Evolutionary conservation across 2,329 filamentous ascomycete genomes (phyloP).

Genomic region (Sporothrix sp.): DNA sequence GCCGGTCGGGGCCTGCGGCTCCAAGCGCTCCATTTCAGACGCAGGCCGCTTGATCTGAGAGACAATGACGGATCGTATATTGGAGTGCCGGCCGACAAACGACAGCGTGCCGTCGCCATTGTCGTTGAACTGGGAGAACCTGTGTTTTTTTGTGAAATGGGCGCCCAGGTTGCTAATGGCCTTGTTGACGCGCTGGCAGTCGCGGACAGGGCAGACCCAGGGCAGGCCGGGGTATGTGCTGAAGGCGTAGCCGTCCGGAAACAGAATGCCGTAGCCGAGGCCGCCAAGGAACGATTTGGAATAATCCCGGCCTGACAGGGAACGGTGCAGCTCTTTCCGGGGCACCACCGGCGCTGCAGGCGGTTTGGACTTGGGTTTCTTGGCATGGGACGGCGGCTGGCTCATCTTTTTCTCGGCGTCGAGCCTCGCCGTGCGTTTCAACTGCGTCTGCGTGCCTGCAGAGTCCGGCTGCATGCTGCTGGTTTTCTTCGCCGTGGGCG

Average conservation of each 20-base stretch:
- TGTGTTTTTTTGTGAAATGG: conserved; percentile 20
- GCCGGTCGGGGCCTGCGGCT: background rate
- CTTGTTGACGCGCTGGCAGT: conserved; percentile 17
- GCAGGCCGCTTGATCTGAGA: conserved; percentile 16
- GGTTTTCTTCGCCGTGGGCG: no score
- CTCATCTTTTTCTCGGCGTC: no score
- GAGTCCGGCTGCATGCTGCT: no score
- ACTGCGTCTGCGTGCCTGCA: no score
- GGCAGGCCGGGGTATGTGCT: conserved; percentile 10
- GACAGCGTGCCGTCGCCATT: conserved; percentile 25
- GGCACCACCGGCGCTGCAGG: no score
- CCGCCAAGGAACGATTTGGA: background rate
- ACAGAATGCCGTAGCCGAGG: background rate
- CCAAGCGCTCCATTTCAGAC: conserved; percentile 9
- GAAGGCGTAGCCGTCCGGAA: conserved; percentile 17
- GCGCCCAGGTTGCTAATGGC: conserved; percentile 12
- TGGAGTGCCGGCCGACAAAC: conserved; percentile 11
- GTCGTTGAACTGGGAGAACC: conserved; percentile 20
- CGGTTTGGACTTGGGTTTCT: background rate
- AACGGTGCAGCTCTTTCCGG: background rate
- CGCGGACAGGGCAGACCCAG: conserved; percentile 20
- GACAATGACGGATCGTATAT: conserved; percentile 18
- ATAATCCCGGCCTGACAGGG: background rate
- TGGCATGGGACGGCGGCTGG: no score
- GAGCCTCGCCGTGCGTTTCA: no score